Conservation (phyloP, 2,329 filamentous ascomycete genomes). For the Coleophoma crateriformis region DNA sequence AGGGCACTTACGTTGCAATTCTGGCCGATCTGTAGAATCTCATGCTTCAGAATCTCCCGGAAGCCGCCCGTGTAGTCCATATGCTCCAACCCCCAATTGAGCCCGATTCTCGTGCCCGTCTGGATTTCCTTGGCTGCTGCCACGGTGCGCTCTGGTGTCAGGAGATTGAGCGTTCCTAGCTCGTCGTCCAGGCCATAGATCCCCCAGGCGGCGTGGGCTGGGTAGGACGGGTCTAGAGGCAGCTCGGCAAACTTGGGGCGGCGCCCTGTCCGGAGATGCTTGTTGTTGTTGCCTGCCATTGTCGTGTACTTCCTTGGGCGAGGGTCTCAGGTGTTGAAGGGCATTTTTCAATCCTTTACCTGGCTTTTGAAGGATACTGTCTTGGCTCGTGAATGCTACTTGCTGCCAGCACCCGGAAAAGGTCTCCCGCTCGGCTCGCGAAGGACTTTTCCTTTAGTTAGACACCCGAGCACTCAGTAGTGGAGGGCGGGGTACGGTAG, state of each 20-base stretch:
- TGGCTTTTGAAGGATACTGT: too few species aligned
- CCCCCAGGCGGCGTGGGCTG: background rate
- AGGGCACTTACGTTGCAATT: background rate
- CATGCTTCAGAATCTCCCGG: background rate
- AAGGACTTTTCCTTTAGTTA: too few species aligned
- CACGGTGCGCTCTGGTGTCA: conserved; percentile 13
- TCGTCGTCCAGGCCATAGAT: background rate
- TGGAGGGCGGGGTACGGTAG: too few species aligned
- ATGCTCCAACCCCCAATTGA: background rate
- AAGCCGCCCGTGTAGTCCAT: background rate
- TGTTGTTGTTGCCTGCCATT: too few species aligned
- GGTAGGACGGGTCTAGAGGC: background rate
- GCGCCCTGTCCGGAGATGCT: too few species aligned
- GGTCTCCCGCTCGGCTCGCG: too few species aligned
- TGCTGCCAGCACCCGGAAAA: too few species aligned
- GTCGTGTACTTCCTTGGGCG: too few species aligned
- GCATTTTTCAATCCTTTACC: too few species aligned
- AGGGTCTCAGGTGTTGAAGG: too few species aligned
- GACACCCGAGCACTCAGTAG: too few species aligned
- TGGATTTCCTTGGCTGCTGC: conserved; percentile 35
- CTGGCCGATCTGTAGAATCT: background rate
- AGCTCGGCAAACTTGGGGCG: background rate
- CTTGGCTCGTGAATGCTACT: too few species aligned
- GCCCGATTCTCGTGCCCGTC: background rate
- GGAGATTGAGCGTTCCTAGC: background rate